Base-by-base conservation (phyloP, 768 basidiomycete species). In the Solioccasus polychromus region DNA sequence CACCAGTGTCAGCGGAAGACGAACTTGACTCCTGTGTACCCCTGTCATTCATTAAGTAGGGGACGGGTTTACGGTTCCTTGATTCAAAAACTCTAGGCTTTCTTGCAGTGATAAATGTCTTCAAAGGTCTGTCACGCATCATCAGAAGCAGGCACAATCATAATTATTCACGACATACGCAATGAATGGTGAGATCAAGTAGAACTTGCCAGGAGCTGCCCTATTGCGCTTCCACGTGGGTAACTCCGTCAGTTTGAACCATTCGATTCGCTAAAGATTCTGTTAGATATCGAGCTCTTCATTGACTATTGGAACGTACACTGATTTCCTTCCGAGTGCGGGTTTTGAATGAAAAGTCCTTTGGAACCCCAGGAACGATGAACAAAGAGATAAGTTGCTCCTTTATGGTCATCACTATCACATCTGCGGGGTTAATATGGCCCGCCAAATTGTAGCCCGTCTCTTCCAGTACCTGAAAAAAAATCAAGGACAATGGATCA, bases 291-390 rank as follows among this genome's bases (percentile, higher is more conserved):
- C 29, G 38, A 18, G 28, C 24, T 39, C 45, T 30, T 12, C 34
- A 37, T 37, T 31, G 46, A 30, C 15, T 20, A 32, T 35, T 19
- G 19, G 12, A 42, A 64, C 83, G 60, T 74, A 96, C 94, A 61
- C 93, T 95, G 57, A 99, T 99, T 74, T 99, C 96, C 69, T 97
- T 99, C 45, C 95, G 76, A 2, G 96, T 99, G 66, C 87, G 85
- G 5, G 96, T 96, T 68, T 88, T 79, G 71, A 99, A 99, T 3
- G 76, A 74, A 52, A 82, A 93, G 57, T 88, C 82, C 68, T 97
- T 93, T 28, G 88, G 81, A 4, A 99, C 83, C 25, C 85, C 85
- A 25, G 87, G 78, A 24, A 97, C 88, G 60, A 99, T 83, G 66
- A 83, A 99, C 45, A 99, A 71, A 34, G 91, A 90, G 47, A 98